A percentile compares a stretch with the other conserved stretches of the same genome.
These are phyloP conservation scores for Dittrichia graveolens DNA, from an alignment of 129 eudicot species.

Conservation along the genomic window DNA sequence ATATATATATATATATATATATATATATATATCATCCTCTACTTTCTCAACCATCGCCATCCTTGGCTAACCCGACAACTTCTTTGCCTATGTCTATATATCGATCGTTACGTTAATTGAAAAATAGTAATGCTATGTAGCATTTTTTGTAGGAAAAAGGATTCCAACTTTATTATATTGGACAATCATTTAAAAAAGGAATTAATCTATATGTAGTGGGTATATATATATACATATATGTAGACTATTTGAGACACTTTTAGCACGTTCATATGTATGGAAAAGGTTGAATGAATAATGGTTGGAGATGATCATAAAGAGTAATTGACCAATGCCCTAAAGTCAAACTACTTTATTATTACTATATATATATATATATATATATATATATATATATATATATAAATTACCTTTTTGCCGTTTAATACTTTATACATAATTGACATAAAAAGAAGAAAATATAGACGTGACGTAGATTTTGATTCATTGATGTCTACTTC, in stretches of 20 bases:
- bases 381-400: too few relatives aligned
- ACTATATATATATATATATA: too few relatives aligned
- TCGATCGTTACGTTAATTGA: not conserved
- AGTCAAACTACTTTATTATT: conserved; percentile 25
- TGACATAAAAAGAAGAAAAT: conserved; percentile 14
- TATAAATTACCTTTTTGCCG: conserved; percentile 22
- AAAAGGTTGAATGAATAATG: conserved; percentile 24
- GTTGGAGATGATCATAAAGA: conserved; percentile 24
- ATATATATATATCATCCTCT: not conserved
- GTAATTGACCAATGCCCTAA: conserved; percentile 29
- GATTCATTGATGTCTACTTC: conserved; percentile 24
- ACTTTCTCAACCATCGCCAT: conserved; percentile 28
- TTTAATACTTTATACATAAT: conserved; percentile 8
- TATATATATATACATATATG: not conserved
- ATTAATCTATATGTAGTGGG: conserved; percentile 2
- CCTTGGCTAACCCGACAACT: conserved; percentile 14
- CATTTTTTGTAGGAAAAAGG: not conserved
- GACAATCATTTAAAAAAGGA: not conserved
- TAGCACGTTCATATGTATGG: conserved; percentile 11
- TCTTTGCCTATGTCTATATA: not conserved
- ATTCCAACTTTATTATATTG: not conserved
- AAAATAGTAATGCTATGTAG: not conserved
- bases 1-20: too few relatives aligned
- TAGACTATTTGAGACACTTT: conserved; percentile 27
- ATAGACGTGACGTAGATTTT: conserved; percentile 7